Evolutionary conservation across 495 filamentous ascomycete species (phyloP).

Genomic region (Penicillium malachiteum): DNA sequence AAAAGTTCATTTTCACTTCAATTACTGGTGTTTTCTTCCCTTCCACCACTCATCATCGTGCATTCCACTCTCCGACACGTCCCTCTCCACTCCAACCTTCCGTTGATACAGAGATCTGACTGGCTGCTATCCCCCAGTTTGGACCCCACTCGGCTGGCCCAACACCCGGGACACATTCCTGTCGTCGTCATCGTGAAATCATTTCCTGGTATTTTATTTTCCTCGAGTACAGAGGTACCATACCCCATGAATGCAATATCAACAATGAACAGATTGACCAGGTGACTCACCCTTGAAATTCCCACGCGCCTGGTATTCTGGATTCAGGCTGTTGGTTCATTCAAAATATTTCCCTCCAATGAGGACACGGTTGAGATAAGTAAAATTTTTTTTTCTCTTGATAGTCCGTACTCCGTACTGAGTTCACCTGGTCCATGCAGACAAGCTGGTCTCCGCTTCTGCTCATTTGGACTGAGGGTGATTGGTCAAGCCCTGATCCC

Average conservation of each 20-base stretch:
- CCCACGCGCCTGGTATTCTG: too few species aligned
- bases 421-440: not conserved
- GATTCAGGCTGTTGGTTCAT: too few species aligned
- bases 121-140: constrained; percentile 1
- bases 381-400: too few species aligned
- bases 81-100: not conserved
- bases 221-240: not conserved
- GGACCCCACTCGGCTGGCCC: constrained; percentile 2
- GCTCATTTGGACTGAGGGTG: not conserved
- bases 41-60: not conserved
- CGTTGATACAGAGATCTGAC: not conserved
- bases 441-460: constrained; percentile 6
- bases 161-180: constrained; percentile 11
- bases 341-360: too few species aligned
- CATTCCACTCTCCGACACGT: not conserved
- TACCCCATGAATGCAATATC: too few species aligned
- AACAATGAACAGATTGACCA: too few species aligned
- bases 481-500: constrained; percentile 4
- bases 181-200: constrained; percentile 30
- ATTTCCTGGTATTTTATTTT: not conserved
- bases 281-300: too few species aligned
- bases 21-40: not conserved
- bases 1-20: not conserved
- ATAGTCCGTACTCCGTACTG: too few species aligned
- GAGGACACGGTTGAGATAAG: too few species aligned